Evolutionary conservation across 2,329 filamentous ascomycete species (phyloP).

Genomic region (Epichloe amarillans): DNA sequence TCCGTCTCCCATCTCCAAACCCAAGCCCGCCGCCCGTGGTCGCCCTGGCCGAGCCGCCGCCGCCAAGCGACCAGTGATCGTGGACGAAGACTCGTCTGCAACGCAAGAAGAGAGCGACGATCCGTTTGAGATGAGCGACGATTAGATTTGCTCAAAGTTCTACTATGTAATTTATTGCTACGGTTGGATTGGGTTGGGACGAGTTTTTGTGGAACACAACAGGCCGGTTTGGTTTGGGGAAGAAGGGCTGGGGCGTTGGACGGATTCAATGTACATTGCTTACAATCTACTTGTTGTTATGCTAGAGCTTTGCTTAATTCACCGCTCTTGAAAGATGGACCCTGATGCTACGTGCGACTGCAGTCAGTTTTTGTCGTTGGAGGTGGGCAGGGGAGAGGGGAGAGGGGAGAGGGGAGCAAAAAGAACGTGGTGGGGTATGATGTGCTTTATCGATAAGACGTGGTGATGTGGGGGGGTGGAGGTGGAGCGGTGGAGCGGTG

Average conservation of each 20-base stretch:
- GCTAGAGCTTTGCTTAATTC: background rate
- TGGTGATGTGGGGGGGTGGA: too few relatives aligned
- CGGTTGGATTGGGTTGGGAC: background rate
- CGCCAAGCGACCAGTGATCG: slow-evolving; percentile 19
- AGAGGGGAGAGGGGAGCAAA: too few relatives aligned
- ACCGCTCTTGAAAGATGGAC: too few relatives aligned
- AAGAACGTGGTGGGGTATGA: too few relatives aligned
- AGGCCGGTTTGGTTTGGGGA: background rate
- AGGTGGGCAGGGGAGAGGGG: too few relatives aligned
- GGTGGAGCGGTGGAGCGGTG: too few relatives aligned
- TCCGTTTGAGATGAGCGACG: slow-evolving; percentile 32
- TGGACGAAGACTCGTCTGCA: slow-evolving; percentile 25
- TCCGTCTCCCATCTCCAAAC: slow-evolving; percentile 24
- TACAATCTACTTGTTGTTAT: background rate
- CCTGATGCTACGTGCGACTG: too few relatives aligned
- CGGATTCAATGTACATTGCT: background rate
- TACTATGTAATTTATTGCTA: slow-evolving; percentile 1
- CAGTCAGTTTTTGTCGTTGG: too few relatives aligned
- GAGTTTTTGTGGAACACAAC: background rate
- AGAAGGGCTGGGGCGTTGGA: background rate
- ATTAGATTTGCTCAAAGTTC: slow-evolving; percentile 4
- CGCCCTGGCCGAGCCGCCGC: slow-evolving; percentile 36
- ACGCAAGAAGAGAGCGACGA: slow-evolving; percentile 28
- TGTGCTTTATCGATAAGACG: too few relatives aligned
- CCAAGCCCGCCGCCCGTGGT: slow-evolving; percentile 23